Conservation (phyloP, 176 grass and related monocot species). For the Zea luxurians region DNA sequence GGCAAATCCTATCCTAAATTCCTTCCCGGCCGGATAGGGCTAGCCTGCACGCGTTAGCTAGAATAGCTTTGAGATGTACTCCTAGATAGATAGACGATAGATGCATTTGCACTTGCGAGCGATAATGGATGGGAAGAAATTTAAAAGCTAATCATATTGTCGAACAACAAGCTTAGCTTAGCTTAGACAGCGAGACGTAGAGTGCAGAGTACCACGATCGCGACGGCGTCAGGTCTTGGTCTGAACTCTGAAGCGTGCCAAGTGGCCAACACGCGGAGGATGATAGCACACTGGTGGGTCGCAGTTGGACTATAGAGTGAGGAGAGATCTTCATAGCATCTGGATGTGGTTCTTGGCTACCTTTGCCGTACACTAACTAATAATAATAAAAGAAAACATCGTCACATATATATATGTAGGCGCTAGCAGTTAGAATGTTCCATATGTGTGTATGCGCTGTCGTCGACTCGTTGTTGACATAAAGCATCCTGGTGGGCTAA, state of each 20-base stretch:
- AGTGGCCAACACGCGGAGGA: background rate
- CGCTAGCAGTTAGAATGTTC: background rate
- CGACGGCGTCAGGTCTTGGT: background rate
- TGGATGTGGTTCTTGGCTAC: background rate
- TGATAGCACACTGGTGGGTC: background rate
- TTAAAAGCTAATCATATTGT: background rate
- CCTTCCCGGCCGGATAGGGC: conserved; percentile 28
- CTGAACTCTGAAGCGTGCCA: background rate
- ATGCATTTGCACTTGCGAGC: background rate
- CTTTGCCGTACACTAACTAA: background rate
- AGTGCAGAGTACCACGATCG: background rate
- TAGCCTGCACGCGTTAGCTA: conserved; percentile 23
- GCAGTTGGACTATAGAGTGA: background rate
- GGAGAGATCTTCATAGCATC: background rate
- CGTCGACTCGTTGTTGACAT: background rate
- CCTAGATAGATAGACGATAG: background rate
- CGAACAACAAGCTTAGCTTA: background rate
- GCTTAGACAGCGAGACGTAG: background rate
- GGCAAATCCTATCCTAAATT: conserved; percentile 50
- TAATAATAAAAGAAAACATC: background rate
- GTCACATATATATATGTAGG: background rate
- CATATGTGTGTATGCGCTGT: background rate
- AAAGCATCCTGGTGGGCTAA: background rate
- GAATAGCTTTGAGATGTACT: background rate
- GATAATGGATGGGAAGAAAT: background rate